Evolutionary conservation across 371 early-diverging fungal species (phyloP).

Genomic region (Fennellomyces sp.): DNA sequence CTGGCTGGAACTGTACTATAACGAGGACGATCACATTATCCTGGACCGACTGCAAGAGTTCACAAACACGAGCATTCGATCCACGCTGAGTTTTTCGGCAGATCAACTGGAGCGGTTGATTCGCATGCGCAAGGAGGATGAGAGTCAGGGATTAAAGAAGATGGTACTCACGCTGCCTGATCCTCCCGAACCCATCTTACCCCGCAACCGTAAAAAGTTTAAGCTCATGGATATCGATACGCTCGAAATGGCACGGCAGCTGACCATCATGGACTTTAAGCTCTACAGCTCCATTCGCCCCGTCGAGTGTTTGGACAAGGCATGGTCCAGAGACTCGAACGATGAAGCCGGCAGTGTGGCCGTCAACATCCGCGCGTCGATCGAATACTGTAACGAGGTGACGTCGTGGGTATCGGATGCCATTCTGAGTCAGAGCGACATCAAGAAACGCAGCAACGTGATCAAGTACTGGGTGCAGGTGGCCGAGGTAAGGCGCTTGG

Average conservation of each 20-base stretch:
- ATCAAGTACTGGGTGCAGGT: conserved; percentile 88
- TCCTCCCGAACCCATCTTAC: conserved; percentile 75
- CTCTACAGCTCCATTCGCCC: conserved; percentile 82
- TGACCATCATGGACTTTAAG: conserved; percentile 88
- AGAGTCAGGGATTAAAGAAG: conserved; percentile 58
- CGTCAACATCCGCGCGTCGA: conserved; percentile 74
- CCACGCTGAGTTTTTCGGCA: conserved; percentile 71
- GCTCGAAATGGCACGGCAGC: conserved; percentile 91
- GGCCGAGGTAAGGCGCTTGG: conserved; percentile 72
- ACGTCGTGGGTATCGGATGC: conserved; percentile 88
- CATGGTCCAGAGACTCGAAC: conserved; percentile 76
- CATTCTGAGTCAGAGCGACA: conserved; percentile 79
- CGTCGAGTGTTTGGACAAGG: conserved; percentile 87
- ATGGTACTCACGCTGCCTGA: conserved; percentile 65
- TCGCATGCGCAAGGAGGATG: conserved; percentile 65
- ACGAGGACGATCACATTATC: conserved; percentile 64
- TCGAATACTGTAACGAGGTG: conserved; percentile 70
- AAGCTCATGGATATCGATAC: conserved; percentile 87
- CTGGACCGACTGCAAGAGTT: conserved; percentile 78
- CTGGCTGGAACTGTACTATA: conserved; percentile 91
- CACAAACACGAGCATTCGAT: conserved; percentile 73
- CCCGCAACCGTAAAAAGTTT: conserved; percentile 66
- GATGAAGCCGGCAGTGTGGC: conserved; percentile 38
- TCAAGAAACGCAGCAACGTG: conserved; percentile 73
- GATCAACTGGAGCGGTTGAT: conserved; percentile 75